phyloP scores from a whole-genome alignment of 1,284 basidiomycete species.

The Melampsora americana region DNA sequence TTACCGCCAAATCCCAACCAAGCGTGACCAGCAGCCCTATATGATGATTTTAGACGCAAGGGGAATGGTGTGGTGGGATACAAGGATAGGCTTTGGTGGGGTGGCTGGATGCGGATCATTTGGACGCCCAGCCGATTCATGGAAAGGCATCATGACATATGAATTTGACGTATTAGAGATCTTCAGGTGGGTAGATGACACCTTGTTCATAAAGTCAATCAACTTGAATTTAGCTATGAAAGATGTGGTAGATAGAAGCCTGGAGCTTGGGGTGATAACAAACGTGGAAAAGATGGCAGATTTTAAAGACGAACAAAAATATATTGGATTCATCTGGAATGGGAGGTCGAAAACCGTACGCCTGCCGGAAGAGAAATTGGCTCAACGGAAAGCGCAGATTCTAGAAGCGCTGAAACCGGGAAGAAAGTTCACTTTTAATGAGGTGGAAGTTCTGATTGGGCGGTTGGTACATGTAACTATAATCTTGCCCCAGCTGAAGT shows the following conservation, averaged over 20 bases:
- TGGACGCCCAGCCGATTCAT: too few relatives aligned
- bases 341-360: not conserved
- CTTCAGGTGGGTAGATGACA: too few relatives aligned
- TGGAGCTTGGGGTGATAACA: not conserved
- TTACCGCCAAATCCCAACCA: too few relatives aligned
- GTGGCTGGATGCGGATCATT: too few relatives aligned
- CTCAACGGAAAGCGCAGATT: not conserved
- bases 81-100: too few relatives aligned
- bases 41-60: too few relatives aligned
- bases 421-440: not conserved
- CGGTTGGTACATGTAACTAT: not conserved
- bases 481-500: slow-evolving; percentile 5
- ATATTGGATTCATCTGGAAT: too few relatives aligned
- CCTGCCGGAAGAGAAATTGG: not conserved
- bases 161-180: not conserved
- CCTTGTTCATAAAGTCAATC: not conserved
- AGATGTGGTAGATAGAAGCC: not conserved
- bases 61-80: too few relatives aligned
- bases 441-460: too few relatives aligned
- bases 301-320: too few relatives aligned
- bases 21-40: too few relatives aligned
- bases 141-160: not conserved
- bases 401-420: not conserved
- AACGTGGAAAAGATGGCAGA: not conserved
- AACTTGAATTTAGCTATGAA: not conserved